These are phyloP conservation scores for Backusella sp. DNA, from an alignment of 192 early-diverging fungal species.

Conservation along the genomic window DNA sequence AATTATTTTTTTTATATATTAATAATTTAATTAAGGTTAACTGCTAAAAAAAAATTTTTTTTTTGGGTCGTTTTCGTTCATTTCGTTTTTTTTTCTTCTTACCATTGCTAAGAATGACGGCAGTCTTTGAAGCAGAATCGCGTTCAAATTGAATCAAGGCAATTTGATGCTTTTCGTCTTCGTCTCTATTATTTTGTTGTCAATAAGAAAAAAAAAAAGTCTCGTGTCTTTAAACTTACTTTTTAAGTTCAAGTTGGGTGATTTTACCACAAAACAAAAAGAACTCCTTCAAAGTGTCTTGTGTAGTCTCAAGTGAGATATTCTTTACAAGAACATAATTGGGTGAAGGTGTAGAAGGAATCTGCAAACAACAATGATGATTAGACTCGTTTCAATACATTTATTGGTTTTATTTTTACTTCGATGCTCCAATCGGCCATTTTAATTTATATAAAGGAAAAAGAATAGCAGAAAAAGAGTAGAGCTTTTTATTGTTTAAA, in stretches of 20 bases:
- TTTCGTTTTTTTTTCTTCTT: neutral
- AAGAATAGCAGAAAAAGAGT: neutral
- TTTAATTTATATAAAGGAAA: neutral
- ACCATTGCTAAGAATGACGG: constrained; percentile 55
- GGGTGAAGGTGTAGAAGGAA: constrained; percentile 48
- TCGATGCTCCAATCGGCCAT: constrained; percentile 8
- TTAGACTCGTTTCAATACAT: neutral
- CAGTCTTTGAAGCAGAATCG: constrained; percentile 63
- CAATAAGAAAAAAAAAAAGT: neutral
- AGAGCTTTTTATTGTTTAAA: neutral
- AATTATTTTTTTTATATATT: neutral
- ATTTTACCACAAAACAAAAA: constrained; percentile 69
- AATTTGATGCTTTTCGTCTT: constrained; percentile 44
- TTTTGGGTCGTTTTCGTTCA: neutral
- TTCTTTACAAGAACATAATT: constrained; percentile 55
- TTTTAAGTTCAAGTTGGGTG: constrained; percentile 52
- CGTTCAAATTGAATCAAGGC: constrained; percentile 58
- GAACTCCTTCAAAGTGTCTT: constrained; percentile 64
- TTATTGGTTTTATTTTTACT: neutral
- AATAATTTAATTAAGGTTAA: neutral
- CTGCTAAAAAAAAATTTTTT: neutral
- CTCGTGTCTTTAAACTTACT: neutral
- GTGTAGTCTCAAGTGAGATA: constrained; percentile 50
- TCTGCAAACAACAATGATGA: constrained; percentile 16
- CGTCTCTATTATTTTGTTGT: constrained; percentile 32